These are phyloP conservation scores for Lentinula guzmanii DNA, from an alignment of 768 basidiomycete genomes.

Conservation along the genomic window DNA sequence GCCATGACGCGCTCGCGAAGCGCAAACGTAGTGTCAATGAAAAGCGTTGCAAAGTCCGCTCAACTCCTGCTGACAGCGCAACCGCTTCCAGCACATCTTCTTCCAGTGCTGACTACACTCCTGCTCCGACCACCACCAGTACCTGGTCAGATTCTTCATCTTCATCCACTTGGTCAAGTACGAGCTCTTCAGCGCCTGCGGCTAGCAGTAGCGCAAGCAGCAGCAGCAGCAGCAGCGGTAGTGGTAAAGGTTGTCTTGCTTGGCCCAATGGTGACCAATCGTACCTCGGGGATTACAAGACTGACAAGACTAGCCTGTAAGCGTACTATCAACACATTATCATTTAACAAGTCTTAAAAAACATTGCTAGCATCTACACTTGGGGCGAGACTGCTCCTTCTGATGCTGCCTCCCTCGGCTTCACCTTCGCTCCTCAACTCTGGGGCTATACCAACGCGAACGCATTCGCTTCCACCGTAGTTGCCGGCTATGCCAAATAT, in stretches of 20 bases:
- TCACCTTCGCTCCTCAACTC: constrained; percentile 58
- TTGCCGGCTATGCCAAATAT: constrained; percentile 42
- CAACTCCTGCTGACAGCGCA: constrained; percentile 22
- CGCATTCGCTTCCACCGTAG: constrained; percentile 42
- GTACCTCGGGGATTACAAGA: constrained; percentile 47
- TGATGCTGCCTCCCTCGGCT: constrained; percentile 35
- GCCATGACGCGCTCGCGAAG: constrained; percentile 41
- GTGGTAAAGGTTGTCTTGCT: constrained; percentile 44
- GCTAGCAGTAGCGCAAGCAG: background rate
- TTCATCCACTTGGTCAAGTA: background rate
- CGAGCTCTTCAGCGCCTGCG: constrained; percentile 14
- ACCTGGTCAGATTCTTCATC: background rate
- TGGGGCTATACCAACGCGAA: constrained; percentile 55
- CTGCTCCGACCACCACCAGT: constrained; percentile 13
- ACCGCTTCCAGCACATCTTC: constrained; percentile 13
- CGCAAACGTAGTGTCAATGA: constrained; percentile 38
- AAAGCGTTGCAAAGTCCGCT: constrained; percentile 55
- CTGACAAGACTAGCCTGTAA: constrained; percentile 36
- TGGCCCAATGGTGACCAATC: constrained; percentile 57
- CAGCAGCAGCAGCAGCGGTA: constrained; percentile 4
- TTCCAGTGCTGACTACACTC: constrained; percentile 8
- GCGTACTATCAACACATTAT: constrained; percentile 7
- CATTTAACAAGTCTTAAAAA: background rate
- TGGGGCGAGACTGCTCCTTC: constrained; percentile 56
- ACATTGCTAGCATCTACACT: constrained; percentile 42